A percentile compares a stretch with the other conserved stretches of the same genome.
Conservation (phyloP, 129 eudicot species). For the Saposhnikovia divaricata region DNA sequence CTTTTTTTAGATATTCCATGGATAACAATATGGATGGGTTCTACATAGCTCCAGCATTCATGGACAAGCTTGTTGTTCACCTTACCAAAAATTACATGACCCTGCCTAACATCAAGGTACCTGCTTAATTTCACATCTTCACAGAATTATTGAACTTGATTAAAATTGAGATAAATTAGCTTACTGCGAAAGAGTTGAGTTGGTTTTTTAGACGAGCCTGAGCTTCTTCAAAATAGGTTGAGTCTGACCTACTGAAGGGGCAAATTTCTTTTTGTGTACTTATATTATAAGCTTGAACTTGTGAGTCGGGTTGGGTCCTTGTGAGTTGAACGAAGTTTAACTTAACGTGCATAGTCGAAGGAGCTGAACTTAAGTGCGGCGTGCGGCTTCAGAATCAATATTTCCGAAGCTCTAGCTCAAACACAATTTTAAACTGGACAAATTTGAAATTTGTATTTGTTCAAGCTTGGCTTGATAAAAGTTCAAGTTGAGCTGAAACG, state of each 20-base stretch:
- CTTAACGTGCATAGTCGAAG: background rate
- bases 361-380: background rate
- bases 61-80: conserved; percentile 56
- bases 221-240: background rate
- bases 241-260: background rate
- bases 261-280: background rate
- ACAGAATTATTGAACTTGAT: background rate
- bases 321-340: background rate
- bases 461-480: background rate
- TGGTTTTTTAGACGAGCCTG: background rate
- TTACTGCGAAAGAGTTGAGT: background rate
- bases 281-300: background rate
- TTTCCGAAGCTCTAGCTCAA: background rate
- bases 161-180: background rate
- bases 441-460: background rate
- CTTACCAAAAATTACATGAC: conserved; percentile 81
- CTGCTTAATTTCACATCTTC: background rate
- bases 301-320: background rate
- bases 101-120: conserved; percentile 96
- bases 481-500: background rate
- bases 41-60: conserved; percentile 99
- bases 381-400: background rate
- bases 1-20: conserved; percentile 43
- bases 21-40: conserved; percentile 81
- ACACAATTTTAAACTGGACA: background rate